Conservation (phyloP, 495 filamentous ascomycete species). For the Aspergillus funiculosus region DNA sequence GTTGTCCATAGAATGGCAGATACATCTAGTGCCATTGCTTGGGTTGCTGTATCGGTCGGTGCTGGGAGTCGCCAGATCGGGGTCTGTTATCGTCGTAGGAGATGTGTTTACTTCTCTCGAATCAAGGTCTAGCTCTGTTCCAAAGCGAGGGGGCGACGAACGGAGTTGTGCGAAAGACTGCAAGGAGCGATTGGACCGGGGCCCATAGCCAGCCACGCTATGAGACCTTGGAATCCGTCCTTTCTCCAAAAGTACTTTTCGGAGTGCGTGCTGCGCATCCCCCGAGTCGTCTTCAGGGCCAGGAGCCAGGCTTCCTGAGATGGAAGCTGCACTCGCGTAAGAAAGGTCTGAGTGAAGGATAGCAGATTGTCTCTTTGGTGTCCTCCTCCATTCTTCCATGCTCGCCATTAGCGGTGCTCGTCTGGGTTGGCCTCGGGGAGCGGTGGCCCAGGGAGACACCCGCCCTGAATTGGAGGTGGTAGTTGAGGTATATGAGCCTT, state of each 20-base stretch:
- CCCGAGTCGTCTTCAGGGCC: conserved; percentile 44
- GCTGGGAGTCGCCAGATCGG: conserved; percentile 60
- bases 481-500: conserved; percentile 46
- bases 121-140: conserved; percentile 35
- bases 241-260: conserved; percentile 64
- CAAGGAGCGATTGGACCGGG: conserved; percentile 26
- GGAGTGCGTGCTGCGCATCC: conserved; percentile 58
- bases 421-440: conserved; percentile 24
- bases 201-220: conserved; percentile 28
- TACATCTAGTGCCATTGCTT: conserved; percentile 61
- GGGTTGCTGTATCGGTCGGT: conserved; percentile 51
- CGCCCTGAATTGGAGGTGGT: conserved; percentile 39
- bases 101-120: conserved; percentile 46
- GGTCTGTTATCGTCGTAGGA: conserved; percentile 63
- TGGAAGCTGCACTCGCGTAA: conserved; percentile 34
- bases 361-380: conserved; percentile 33
- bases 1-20: conserved; percentile 62
- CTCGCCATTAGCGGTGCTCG: conserved; percentile 29
- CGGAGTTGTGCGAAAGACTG: conserved; percentile 36
- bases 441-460: conserved; percentile 38
- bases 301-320: conserved; percentile 52
- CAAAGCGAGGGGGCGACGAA: conserved; percentile 42
- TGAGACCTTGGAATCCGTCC: conserved; percentile 43
- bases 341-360: conserved; percentile 32
- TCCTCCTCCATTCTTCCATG: conserved; percentile 33